Conservation (phyloP, 148 eudicot species). For the Gaultheria prostrata region DNA sequence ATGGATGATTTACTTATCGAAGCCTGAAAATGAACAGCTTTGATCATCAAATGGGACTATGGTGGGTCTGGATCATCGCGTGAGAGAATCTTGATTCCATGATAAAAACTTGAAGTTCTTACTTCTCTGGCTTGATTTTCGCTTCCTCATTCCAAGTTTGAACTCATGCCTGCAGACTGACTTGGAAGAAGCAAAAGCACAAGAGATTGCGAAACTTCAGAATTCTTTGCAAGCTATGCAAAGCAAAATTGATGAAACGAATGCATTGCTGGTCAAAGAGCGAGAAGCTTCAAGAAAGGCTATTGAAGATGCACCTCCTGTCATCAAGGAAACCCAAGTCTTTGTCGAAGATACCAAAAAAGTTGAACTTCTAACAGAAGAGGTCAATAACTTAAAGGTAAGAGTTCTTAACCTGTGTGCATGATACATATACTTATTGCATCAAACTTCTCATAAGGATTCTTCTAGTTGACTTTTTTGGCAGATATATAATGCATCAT, state of each 20-base stretch:
- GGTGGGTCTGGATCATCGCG: not conserved
- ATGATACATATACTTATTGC: not conserved
- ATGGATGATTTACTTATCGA: not conserved
- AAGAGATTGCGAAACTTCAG: slow-evolving; percentile 69
- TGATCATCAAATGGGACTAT: not conserved
- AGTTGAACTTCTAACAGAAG: slow-evolving; percentile 56
- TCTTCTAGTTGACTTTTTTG: not conserved
- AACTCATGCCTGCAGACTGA: slow-evolving; percentile 60
- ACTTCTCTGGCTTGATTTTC: not conserved
- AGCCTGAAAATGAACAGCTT: not conserved
- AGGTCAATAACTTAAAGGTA: slow-evolving; percentile 73
- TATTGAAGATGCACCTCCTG: slow-evolving; percentile 83
- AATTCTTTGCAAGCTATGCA: slow-evolving; percentile 63
- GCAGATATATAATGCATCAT: not conserved
- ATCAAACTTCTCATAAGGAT: not conserved
- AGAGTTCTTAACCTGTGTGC: not conserved
- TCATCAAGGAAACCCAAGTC: slow-evolving; percentile 84
- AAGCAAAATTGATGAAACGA: slow-evolving; percentile 61
- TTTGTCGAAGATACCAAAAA: slow-evolving; percentile 83
- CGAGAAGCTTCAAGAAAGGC: slow-evolving; percentile 74
- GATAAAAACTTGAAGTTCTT: not conserved
- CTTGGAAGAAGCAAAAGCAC: slow-evolving; percentile 84
- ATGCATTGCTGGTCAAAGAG: slow-evolving; percentile 64
- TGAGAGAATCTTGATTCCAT: not conserved
- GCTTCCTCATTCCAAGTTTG: slow-evolving; percentile 14